Evolutionary conservation across 2,329 filamentous ascomycete species (phyloP).

Genomic region (Neoscytalidium dimidiatum): DNA sequence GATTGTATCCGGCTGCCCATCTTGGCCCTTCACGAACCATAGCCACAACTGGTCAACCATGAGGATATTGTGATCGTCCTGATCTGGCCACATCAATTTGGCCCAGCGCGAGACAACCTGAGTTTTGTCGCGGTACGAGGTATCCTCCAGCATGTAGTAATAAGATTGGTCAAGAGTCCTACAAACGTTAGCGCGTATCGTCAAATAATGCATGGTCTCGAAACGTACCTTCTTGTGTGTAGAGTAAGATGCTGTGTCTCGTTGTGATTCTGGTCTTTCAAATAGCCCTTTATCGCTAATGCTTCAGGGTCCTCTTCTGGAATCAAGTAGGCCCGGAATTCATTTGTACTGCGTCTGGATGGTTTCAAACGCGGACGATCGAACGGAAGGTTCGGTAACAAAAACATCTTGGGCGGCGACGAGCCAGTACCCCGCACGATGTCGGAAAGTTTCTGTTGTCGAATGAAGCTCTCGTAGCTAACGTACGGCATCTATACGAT

Average conservation of each 20-base stretch:
- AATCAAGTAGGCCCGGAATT: background rate
- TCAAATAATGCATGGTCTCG: too few species aligned
- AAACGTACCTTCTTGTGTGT: background rate
- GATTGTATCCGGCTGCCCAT: background rate
- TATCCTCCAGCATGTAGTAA: slow-evolving; percentile 18
- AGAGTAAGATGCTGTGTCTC: background rate
- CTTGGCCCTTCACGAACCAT: slow-evolving; percentile 54
- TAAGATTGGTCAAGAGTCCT: slow-evolving; percentile 12
- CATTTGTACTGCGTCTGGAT: background rate
- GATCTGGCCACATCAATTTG: background rate
- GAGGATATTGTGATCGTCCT: slow-evolving; percentile 59
- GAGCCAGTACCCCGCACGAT: background rate
- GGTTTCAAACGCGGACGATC: background rate
- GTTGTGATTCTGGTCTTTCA: slow-evolving; percentile 8
- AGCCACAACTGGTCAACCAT: slow-evolving; percentile 73
- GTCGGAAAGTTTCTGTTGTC: background rate
- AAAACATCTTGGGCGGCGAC: background rate
- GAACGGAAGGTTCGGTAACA: background rate
- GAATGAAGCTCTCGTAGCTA: background rate
- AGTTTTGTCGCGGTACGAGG: slow-evolving; percentile 2
- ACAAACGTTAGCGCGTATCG: background rate
- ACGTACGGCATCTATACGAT: background rate
- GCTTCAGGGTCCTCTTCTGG: background rate
- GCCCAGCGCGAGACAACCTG: slow-evolving; percentile 18
- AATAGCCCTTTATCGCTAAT: background rate